A percentile compares a stretch with the other conserved stretches of the same genome.
Conservation (phyloP, 2,329 filamentous ascomycete genomes). For the Magnaporthales sp. region DNA sequence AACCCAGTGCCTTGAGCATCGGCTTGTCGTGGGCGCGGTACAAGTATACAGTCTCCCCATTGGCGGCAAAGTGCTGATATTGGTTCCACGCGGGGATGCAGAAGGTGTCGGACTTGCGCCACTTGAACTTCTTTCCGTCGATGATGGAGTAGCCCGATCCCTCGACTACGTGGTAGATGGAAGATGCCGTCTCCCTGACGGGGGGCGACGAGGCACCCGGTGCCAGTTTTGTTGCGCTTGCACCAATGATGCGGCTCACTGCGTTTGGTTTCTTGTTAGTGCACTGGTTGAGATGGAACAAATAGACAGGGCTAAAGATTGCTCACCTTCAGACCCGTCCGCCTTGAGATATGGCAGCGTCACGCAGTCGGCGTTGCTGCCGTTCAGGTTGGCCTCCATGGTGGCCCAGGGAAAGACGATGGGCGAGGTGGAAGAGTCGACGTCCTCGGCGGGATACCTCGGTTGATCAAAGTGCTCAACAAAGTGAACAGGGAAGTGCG, state of each 20-base stretch:
- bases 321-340: conserved; percentile 21
- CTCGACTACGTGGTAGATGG: conserved; percentile 42
- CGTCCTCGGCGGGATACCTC: conserved; percentile 32
- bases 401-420: conserved; percentile 39
- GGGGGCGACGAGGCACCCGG: conserved; percentile 24
- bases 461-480: conserved; percentile 35
- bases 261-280: not conserved
- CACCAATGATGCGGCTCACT: conserved; percentile 38
- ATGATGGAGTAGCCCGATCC: conserved; percentile 34
- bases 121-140: conserved; percentile 25
- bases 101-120: conserved; percentile 45
- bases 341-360: conserved; percentile 22
- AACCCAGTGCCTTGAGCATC: conserved; percentile 41
- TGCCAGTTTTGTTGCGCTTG: conserved; percentile 33
- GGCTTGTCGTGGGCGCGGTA: conserved; percentile 47
- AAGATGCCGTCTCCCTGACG: conserved; percentile 39
- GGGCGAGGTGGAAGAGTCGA: conserved; percentile 27
- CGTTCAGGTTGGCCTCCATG: conserved; percentile 35
- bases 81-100: conserved; percentile 42
- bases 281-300: not conserved
- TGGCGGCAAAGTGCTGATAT: conserved; percentile 36
- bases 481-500: conserved; percentile 42
- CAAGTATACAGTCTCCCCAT: conserved; percentile 30
- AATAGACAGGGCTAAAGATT: not conserved
- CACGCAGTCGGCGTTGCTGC: conserved; percentile 16